Percentiles rank a stretch among this genome's conserved stretches.
These are phyloP conservation scores for Russula sp. DNA, from an alignment of 768 basidiomycete genomes.

Conservation along the genomic window DNA sequence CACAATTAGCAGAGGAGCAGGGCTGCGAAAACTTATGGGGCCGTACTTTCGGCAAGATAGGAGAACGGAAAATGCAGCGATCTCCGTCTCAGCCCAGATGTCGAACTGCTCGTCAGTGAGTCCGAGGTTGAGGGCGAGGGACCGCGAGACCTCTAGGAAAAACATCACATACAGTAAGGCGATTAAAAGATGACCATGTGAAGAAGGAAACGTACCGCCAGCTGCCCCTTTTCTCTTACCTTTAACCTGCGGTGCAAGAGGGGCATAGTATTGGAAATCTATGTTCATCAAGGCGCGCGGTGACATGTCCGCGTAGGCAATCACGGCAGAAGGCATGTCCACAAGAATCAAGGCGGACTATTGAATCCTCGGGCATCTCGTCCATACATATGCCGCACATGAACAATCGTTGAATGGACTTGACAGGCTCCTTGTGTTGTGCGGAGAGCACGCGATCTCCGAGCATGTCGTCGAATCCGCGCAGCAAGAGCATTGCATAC, in stretches of 20 bases:
- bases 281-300: conserved; percentile 42
- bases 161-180: neutral
- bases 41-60: conserved; percentile 37
- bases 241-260: conserved; percentile 35
- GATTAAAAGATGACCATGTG: neutral
- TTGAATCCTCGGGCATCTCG: conserved; percentile 34
- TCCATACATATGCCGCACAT: conserved; percentile 55
- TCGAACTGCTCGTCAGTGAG: conserved; percentile 36
- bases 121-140: conserved; percentile 39
- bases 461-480: conserved; percentile 32
- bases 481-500: conserved; percentile 27
- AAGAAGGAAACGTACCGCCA: conserved; percentile 28
- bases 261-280: conserved; percentile 59
- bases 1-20: neutral
- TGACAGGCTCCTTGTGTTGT: conserved; percentile 30
- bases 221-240: conserved; percentile 22
- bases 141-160: conserved; percentile 33
- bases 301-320: conserved; percentile 40
- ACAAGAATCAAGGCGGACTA: conserved; percentile 40
- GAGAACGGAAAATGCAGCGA: conserved; percentile 36
- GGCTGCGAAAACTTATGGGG: no score
- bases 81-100: conserved; percentile 41
- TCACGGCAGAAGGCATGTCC: conserved; percentile 46
- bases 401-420: conserved; percentile 32
- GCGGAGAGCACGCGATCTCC: conserved; percentile 31